phyloP scores from a whole-genome alignment of 441 rosid genomes.

The Syzygium malaccense region DNA sequence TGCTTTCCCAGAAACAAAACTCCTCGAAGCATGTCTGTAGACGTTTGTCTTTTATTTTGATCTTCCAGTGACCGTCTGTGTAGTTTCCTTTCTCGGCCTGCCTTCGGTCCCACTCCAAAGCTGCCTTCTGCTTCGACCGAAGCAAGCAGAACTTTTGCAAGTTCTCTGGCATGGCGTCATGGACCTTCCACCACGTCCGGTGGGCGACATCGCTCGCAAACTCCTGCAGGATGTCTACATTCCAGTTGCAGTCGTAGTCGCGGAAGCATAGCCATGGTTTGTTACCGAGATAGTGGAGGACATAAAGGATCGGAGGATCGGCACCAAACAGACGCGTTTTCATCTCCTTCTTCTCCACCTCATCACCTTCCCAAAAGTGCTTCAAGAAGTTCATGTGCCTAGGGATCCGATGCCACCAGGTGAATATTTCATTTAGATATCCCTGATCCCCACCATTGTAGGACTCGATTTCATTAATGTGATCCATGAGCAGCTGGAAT shows the following conservation, averaged over 20 bases:
- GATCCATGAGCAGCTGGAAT: conserved; percentile 73
- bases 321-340: conserved; percentile 64
- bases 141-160: conserved; percentile 69
- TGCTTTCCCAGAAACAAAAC: conserved; percentile 79
- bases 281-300: conserved; percentile 70
- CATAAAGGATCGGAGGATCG: conserved; percentile 71
- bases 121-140: conserved; percentile 77
- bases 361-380: conserved; percentile 90
- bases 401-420: conserved; percentile 97
- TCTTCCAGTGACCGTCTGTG: conserved; percentile 79
- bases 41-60: conserved; percentile 60
- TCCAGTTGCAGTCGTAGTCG: conserved; percentile 96
- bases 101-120: conserved; percentile 78
- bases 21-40: conserved; percentile 57
- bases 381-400: conserved; percentile 87
- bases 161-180: conserved; percentile 71
- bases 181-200: conserved; percentile 80
- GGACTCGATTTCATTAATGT: conserved; percentile 68
- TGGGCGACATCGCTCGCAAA: conserved; percentile 80
- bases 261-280: conserved; percentile 90
- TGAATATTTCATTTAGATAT: conserved; percentile 74
- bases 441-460: conserved; percentile 96
- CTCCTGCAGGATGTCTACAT: conserved; percentile 63
- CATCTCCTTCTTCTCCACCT: conserved; percentile 52
- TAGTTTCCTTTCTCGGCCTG: conserved; percentile 72